Percentiles rank a stretch among this genome's conserved stretches.
Conservation (phyloP, 2,329 filamentous ascomycete species). For the Capronia coronata region DNA sequence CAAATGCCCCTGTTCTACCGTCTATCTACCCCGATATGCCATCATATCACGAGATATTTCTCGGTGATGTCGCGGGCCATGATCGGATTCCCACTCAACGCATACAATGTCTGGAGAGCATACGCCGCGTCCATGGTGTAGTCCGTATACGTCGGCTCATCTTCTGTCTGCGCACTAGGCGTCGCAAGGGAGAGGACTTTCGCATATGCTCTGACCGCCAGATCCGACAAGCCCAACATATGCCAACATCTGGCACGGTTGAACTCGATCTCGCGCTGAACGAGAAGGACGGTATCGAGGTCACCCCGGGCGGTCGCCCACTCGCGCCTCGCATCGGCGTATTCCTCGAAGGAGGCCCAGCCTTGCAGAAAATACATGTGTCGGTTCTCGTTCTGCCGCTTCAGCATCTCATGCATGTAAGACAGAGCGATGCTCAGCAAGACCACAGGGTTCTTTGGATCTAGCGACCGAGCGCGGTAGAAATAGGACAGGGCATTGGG, state of each 20-base stretch:
- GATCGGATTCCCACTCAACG: slow-evolving; percentile 56
- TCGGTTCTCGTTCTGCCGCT: slow-evolving; percentile 81
- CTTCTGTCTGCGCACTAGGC: neutral
- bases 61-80: slow-evolving; percentile 57
- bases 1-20: neutral
- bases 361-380: slow-evolving; percentile 85
- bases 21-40: neutral
- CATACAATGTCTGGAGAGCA: slow-evolving; percentile 63
- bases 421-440: slow-evolving; percentile 74
- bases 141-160: slow-evolving; percentile 44
- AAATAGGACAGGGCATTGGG: slow-evolving; percentile 83
- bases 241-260: slow-evolving; percentile 74
- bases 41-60: slow-evolving; percentile 50
- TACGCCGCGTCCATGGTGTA: slow-evolving; percentile 66
- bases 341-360: slow-evolving; percentile 69
- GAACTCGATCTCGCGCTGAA: slow-evolving; percentile 62
- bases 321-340: slow-evolving; percentile 54
- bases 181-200: slow-evolving; percentile 43
- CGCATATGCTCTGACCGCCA: slow-evolving; percentile 68
- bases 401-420: slow-evolving; percentile 83
- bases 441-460: slow-evolving; percentile 51
- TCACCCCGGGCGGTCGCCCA: slow-evolving; percentile 5
- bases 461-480: slow-evolving; percentile 55
- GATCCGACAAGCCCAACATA: slow-evolving; percentile 62
- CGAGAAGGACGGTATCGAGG: slow-evolving; percentile 7